phyloP scores from a whole-genome alignment of 2,329 filamentous ascomycete species.

The Domatiomyces globalis region DNA sequence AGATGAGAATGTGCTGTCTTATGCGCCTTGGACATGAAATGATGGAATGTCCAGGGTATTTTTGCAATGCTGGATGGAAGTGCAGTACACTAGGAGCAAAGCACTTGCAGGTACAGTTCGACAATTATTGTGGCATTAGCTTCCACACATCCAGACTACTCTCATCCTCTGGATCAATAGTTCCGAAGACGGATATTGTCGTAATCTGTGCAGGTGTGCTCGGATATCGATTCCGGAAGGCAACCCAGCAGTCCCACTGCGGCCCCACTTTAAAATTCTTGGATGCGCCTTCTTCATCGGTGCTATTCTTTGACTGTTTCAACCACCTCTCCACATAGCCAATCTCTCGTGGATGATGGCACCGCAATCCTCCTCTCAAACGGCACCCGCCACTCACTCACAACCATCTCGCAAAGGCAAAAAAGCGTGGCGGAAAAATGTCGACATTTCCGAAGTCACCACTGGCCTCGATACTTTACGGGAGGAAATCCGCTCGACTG shows the following conservation, averaged over 20 bases:
- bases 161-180: too few relatives aligned
- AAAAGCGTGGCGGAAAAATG: constrained; percentile 97
- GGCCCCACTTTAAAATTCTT: not conserved
- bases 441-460: constrained; percentile 78
- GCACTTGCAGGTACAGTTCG: too few relatives aligned
- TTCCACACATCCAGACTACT: not conserved
- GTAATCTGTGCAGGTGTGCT: not conserved
- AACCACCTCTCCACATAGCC: too few relatives aligned
- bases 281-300: not conserved
- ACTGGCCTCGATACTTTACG: constrained; percentile 70
- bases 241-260: too few relatives aligned
- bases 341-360: not conserved
- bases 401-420: constrained; percentile 94
- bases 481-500: constrained; percentile 81
- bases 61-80: not conserved
- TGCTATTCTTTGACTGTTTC: too few relatives aligned
- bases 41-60: not conserved
- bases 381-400: constrained; percentile 56
- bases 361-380: not conserved
- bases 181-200: too few relatives aligned
- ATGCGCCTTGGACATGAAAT: not conserved
- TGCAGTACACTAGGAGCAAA: too few relatives aligned
- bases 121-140: too few relatives aligned
- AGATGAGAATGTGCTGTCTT: not conserved
- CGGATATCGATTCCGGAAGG: not conserved